Conservation (phyloP, 192 early-diverging fungal species). For the Podila horticola region DNA sequence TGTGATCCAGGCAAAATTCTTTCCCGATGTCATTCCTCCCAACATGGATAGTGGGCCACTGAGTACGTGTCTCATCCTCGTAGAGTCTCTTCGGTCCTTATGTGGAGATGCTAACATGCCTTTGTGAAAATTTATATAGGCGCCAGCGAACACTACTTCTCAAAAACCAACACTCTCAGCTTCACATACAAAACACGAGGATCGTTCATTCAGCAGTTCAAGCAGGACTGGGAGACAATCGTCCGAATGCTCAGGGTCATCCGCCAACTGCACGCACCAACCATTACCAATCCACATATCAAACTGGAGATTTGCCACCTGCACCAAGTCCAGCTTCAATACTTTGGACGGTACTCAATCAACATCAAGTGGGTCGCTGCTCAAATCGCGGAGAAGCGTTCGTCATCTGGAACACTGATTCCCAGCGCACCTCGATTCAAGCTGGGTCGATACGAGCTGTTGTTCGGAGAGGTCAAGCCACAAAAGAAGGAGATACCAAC, state of each 20-base stretch:
- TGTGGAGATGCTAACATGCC: neutral
- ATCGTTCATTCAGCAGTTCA: slow-evolving; percentile 35
- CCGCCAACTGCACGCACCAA: slow-evolving; percentile 45
- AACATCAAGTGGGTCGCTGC: slow-evolving; percentile 29
- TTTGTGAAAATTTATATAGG: slow-evolving; percentile 1
- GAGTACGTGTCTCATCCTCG: neutral
- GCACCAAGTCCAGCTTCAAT: slow-evolving; percentile 28
- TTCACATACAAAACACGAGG: slow-evolving; percentile 42
- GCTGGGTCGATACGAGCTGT: slow-evolving; percentile 36
- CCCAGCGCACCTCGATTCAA: slow-evolving; percentile 38
- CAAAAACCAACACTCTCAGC: slow-evolving; percentile 15
- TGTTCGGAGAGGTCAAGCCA: slow-evolving; percentile 3
- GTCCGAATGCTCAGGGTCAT: slow-evolving; percentile 37
- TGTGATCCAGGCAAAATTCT: slow-evolving; percentile 43
- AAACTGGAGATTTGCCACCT: slow-evolving; percentile 17
- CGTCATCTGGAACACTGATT: slow-evolving; percentile 16
- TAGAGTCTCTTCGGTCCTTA: too few species aligned
- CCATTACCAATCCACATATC: slow-evolving; percentile 21
- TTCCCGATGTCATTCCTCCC: slow-evolving; percentile 14
- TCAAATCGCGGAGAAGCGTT: slow-evolving; percentile 13
- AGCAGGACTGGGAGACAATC: slow-evolving; percentile 47
- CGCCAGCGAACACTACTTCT: slow-evolving; percentile 14
- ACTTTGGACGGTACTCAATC: slow-evolving; percentile 21
- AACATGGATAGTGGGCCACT: slow-evolving; percentile 27
- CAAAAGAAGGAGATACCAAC: neutral